These are phyloP conservation scores for Meyerozyma sp. DNA, from an alignment of 1,139 yeast genomes.

Conservation along the genomic window DNA sequence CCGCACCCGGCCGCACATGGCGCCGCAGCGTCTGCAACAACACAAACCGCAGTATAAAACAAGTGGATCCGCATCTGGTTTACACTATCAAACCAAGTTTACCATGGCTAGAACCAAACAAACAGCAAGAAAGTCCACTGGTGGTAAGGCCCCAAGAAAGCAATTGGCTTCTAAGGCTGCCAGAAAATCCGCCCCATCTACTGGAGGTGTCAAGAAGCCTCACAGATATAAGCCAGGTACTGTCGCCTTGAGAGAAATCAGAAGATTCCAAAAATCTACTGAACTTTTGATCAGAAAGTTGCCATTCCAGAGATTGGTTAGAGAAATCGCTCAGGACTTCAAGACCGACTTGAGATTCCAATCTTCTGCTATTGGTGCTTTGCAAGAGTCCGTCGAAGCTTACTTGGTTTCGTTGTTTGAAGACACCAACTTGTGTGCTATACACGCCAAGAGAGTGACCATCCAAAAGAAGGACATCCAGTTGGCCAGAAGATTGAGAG, in stretches of 20 bases:
- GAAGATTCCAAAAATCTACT: conserved; percentile 98
- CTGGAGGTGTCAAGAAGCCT: conserved; percentile 99
- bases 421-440: conserved; percentile 98
- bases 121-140: conserved; percentile 98
- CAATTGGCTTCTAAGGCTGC: conserved; percentile 99
- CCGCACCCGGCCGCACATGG: neutral
- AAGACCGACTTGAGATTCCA: conserved; percentile 98
- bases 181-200: conserved; percentile 95
- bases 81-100: conserved; percentile 1
- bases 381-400: conserved; percentile 98
- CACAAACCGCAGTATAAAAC: conserved; percentile 1
- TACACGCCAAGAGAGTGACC: conserved; percentile 85
- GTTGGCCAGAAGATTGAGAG: conserved; percentile 49
- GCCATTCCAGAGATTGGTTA: conserved; percentile 97
- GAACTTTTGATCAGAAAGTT: conserved; percentile 95
- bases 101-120: conserved; percentile 98
- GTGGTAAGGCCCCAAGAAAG: conserved; percentile 99
- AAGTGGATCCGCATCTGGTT: neutral
- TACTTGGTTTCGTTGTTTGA: conserved; percentile 84
- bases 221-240: conserved; percentile 99
- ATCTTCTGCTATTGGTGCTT: conserved; percentile 97
- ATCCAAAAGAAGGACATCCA: conserved; percentile 51
- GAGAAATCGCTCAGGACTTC: conserved; percentile 98
- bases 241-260: conserved; percentile 98
- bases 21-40: neutral